These are phyloP conservation scores for Tuber umbilicatum DNA, from an alignment of 495 filamentous ascomycete species.

Conservation along the genomic window DNA sequence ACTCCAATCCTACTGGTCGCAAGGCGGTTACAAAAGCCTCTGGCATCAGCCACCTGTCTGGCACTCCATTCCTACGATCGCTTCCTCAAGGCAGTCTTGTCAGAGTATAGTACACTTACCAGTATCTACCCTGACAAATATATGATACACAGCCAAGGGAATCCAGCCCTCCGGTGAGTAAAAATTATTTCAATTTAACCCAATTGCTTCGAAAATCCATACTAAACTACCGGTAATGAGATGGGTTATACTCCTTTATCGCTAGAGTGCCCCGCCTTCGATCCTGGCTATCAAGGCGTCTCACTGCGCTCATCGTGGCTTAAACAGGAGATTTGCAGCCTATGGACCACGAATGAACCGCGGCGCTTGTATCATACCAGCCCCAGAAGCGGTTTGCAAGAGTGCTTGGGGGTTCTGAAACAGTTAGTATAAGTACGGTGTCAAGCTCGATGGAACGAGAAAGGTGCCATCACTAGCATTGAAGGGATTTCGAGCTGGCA, in stretches of 20 bases:
- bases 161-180: not conserved
- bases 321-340: not conserved
- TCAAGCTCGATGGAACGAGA: not conserved
- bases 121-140: too few relatives aligned
- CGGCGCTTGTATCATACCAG: not conserved
- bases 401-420: not conserved
- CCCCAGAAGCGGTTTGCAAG: not conserved
- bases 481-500: not conserved
- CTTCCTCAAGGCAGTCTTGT: too few relatives aligned
- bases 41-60: not conserved
- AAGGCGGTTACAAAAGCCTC: not conserved
- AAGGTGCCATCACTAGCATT: not conserved
- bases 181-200: not conserved
- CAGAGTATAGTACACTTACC: too few relatives aligned
- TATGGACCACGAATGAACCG: not conserved
- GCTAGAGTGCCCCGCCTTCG: not conserved
- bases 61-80: not conserved
- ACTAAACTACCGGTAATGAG: too few relatives aligned
- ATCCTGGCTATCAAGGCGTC: not conserved
- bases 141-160: too few relatives aligned
- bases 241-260: too few relatives aligned
- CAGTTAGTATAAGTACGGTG: not conserved
- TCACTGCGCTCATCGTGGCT: not conserved
- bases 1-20: not conserved
- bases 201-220: not conserved